Evolutionary conservation across 1,284 basidiomycete genomes (phyloP), one percentile per base, ranked within the genome.

Genomic region (Rhodotorula glutinis): DNA sequence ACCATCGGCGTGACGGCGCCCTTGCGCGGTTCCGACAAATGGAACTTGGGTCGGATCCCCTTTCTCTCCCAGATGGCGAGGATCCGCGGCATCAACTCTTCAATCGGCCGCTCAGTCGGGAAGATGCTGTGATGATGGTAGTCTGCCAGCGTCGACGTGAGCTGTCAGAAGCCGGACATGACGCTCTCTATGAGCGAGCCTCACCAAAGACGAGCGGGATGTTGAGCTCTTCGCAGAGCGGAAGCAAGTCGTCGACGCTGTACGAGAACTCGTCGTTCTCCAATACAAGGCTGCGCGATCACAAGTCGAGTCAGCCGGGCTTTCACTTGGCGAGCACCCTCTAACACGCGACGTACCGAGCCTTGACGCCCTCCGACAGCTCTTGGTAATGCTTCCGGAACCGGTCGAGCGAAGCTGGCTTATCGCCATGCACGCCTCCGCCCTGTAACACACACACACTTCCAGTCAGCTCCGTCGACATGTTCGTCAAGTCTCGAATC

Each of bases 251-350:
- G 70, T 91, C 90, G 1, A 89, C 88, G 57, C 85, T 90, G 79
- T 92, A 95, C 74, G 90, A 92, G 72, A 94, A 84, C 89, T 91
- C 92, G 76, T 95, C 92, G 71, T 95, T 96, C 79, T 95, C 92
- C 23, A 96, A 82, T 1, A 93, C 92, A 33, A 75, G 53, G 17
- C 56, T 62, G 53, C 17, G 33, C 25, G n/a, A 25, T 1, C 27
- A 4, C n/a, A 27, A 9, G 7, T 10, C 10, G n/a, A 11, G n/a
- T 49, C 10, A 49, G 25, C 49, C 14, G 14, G 49, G 14, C n/a
- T 1, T 11, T 10, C 21, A 4, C 46, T 10, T 25, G 0, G 16
- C n/a, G 27, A 27, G n/a, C n/a, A n/a, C 14, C 27, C 1, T 8
- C 17, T 14, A 17, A 27, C 14, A 9, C 3, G 10, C 11, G 9